phyloP scores from a whole-genome alignment of 2,329 filamentous ascomycete genomes.

The Pseudogymnoascus verrucosus region DNA sequence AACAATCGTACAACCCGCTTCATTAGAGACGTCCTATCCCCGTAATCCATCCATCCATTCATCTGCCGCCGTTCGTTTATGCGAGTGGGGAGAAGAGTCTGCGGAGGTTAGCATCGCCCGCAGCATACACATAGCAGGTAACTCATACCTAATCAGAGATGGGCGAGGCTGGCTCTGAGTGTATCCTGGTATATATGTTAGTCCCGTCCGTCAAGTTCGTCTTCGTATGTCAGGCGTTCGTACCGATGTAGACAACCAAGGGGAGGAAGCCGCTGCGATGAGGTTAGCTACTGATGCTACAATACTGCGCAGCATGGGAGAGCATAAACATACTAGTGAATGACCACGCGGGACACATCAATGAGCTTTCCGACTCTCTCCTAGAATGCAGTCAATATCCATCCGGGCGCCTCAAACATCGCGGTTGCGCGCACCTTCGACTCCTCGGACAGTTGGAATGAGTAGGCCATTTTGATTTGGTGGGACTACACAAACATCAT shows the following conservation, averaged over 20 bases:
- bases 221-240: constrained; percentile 21
- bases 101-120: not conserved
- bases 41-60: not conserved
- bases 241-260: constrained; percentile 93
- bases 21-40: not conserved
- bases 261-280: constrained; percentile 78
- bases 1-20: constrained; percentile 7
- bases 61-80: constrained; percentile 30
- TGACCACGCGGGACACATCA: constrained; percentile 83
- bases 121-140: not conserved
- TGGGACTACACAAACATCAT: constrained; percentile 15
- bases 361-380: constrained; percentile 98
- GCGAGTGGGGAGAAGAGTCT: constrained; percentile 59
- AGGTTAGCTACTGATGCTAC: constrained; percentile 30
- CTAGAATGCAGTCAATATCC: constrained; percentile 39
- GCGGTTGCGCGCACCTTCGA: constrained; percentile 63
- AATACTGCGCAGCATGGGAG: not conserved
- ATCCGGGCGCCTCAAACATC: not conserved
- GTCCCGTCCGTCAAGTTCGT: constrained; percentile 15
- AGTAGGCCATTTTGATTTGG: constrained; percentile 15
- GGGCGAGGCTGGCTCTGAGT: constrained; percentile 89
- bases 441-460: constrained; percentile 72
- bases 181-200: constrained; percentile 54
- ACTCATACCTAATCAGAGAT: constrained; percentile 58
- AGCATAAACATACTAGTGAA: constrained; percentile 72